These are phyloP conservation scores for Talaromyces sp. DNA, from an alignment of 2,329 filamentous ascomycete species.

Conservation along the genomic window DNA sequence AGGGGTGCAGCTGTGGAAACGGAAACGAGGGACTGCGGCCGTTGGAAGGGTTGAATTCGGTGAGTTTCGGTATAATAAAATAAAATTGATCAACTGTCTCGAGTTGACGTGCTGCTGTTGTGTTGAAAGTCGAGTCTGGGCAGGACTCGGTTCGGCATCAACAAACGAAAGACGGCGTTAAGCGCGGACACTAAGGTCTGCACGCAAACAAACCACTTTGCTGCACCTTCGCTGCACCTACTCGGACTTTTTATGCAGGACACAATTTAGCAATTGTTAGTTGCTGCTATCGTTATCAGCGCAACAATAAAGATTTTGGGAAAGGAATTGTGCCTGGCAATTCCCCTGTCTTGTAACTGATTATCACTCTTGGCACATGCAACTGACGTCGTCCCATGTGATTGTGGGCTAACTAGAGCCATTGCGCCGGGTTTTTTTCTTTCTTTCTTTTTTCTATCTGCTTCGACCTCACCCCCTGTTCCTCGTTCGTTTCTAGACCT, in stretches of 20 bases:
- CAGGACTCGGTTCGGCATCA: not conserved
- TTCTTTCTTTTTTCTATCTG: not conserved
- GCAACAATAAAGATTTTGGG: not conserved
- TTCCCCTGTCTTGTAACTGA: not conserved
- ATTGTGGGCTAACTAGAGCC: not conserved
- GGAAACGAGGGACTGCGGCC: not conserved
- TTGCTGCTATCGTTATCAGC: not conserved
- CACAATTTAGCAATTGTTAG: not conserved
- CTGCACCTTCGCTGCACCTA: not conserved
- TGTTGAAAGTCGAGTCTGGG: not conserved
- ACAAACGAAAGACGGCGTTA: not conserved
- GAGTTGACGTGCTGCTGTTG: not conserved
- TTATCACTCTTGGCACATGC: not conserved
- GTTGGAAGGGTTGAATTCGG: not conserved
- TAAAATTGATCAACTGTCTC: not conserved
- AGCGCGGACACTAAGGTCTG: not conserved
- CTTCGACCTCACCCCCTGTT: not conserved
- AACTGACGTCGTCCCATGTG: slow-evolving; percentile 1
- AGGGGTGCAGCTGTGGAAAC: not conserved
- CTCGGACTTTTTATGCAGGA: not conserved
- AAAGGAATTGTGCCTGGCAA: not conserved
- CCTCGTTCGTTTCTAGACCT: not conserved
- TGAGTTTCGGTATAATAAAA: not conserved
- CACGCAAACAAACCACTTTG: not conserved
- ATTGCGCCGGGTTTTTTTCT: not conserved